Base-by-base conservation (phyloP, 2,329 filamentous ascomycete genomes). In the Epichloe sylvatica region DNA sequence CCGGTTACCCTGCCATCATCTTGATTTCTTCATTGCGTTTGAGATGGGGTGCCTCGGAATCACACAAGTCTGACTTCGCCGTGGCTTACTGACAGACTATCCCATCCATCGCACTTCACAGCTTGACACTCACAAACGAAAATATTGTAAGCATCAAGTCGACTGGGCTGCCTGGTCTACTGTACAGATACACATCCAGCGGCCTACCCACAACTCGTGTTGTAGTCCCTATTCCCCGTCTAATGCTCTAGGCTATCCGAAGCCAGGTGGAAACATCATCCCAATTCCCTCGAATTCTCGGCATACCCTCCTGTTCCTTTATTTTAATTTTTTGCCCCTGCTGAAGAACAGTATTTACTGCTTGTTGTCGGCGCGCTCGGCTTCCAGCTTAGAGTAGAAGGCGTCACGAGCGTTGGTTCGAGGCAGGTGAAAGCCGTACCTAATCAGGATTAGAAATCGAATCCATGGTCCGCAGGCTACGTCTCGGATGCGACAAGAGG, bases 351-450 rank as follows among this genome's bases (percentile, higher is more conserved):
- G 9, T 46, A 36, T 55, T 56, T 61, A 60, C 52, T 57, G 48
- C 53, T 57, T 54, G 57, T 64, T 63, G 52, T 64, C 60, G 47
- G 62, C 74, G 52, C 76, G 75, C 66, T 78, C 65, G 58, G 72
- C 70, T 70, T 80, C 77, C 54, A 79, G 67, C 67, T 77, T 71
- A 66, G 65, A 65, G 70, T 80, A 80, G 73, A 71, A 73, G 65
- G 67, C 67, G 67, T 81, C 77, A 62, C 77, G 77, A 55, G 70
- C 71, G 61, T 72, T 64, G 60, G 74, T 78, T 65, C 77, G 76
- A 57, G 77, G 77, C 61, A 79, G 67, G 69, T 81, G 77, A 70
- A 64, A 81, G 64, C 77, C 77, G 71, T 80, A 77, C 77, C 77
- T 80, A 56, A 11, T 4, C 30, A 11, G 30, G 8, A 30, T 30